Base-by-base conservation (phyloP, 805 yeast genomes). In the Groenewaldozyma tartarivorans region DNA sequence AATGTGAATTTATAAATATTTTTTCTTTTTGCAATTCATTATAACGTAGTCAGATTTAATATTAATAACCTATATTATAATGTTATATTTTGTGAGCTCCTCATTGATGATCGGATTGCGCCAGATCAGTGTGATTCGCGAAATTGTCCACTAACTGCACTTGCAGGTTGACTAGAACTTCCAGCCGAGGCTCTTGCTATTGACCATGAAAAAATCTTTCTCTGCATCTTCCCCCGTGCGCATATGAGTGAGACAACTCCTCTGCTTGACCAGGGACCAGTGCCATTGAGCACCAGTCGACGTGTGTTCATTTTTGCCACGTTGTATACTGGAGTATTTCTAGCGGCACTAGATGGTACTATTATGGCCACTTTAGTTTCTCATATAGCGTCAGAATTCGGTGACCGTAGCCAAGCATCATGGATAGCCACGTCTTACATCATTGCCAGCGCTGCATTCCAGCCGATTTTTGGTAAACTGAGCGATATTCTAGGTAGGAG, bases 371-470 rank as follows among this genome's bases (percentile, higher is more conserved):
- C 80, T 2, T 66, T 77, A n/a, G 61, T 77, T 53, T 67, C 72
- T 31, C 66, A 69, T 20, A 78, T 78, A 34, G 81, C 81, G 16
- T 67, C 77, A 3, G 76, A 75, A 18, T 67, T 79, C 54, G 59
- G 73, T 35, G 74, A 72, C 34, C 63, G 76, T 33, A 65, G 68
- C n/a, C 52, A 67, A 11, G 61, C 74, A 3, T 61, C 77, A 2
- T 81, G 88, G 88, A 79, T 81, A 2, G 86, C 87, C 3, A 75
- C 86, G 0, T 72, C 82, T 1, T 77, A 79, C 40, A 62, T 82
- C 22, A 60, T 83, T 21, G 79, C 88, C 1, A 75, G 74, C 45
- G 73, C 83, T 3, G 81, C 83, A 1, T 78, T 79, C 56, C 88
- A 81, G 58, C 88, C 86, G 1, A 56, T 81, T 20, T 79, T 75